Evolutionary conservation across 495 filamentous ascomycete species (phyloP), one percentile per base, ranked within the genome.

Genomic region (Neurospora tetraspora): DNA sequence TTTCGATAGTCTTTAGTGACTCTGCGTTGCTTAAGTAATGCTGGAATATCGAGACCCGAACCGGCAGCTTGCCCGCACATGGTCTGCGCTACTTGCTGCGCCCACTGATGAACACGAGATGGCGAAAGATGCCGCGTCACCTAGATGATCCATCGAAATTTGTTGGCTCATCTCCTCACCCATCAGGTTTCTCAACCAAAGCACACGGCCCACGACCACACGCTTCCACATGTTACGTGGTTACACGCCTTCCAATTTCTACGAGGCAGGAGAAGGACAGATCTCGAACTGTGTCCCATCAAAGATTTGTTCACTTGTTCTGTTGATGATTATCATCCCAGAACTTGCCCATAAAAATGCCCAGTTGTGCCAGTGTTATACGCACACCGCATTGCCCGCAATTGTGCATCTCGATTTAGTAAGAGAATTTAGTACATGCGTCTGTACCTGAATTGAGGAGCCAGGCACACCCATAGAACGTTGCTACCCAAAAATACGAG

Each of bases 91-190:
- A 61, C 53, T 20, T 39, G 23, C 69, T 71, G 69, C 69, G 69
- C 72, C 69, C 43, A 53, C 42, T 39, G 43, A 42, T 73, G 72
- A 43, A 71, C 61, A 45, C 27, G 36, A 47, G 47, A 34, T 39
- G 31, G 23, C 38, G 7, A 71, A 68, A 73, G 18, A 71, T 59
- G 45, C 12, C 23, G 31, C 45, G 70, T 71, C 53, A 53, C 73
- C 59, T 7, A 65, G 53, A 34, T 65, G 53, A 65, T 65, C 53
- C 53, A 61, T 61, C 53, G 27, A 18, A 61, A 27, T 23, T 61
- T 61, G 27, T 61, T 61, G 53, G 53, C 53, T 61, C 27, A 61
- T 34, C 27, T 34, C 5, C 53, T 34, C 31, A 18, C 27, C 53
- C 53, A 65, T 34, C 53, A 31, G 14, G 53, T 34, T 65, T 65